Evolutionary conservation across 495 filamentous ascomycete genomes (phyloP).

Genomic region (Recurvomyces mirabilis): DNA sequence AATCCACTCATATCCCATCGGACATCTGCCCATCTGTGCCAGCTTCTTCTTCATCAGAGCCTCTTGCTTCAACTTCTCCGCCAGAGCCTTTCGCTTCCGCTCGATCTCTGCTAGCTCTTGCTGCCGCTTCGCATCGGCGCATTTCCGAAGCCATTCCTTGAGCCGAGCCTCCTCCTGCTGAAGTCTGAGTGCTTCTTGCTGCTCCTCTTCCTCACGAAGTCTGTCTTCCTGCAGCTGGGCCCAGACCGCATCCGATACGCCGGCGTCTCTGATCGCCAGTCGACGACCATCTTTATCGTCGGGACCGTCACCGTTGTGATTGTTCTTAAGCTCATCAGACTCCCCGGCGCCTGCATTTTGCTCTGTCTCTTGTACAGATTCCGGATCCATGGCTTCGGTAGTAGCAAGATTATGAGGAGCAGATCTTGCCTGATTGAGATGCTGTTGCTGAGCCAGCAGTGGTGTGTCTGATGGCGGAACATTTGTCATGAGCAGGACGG

Average conservation of each 20-base stretch:
- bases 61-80: slow-evolving; percentile 24
- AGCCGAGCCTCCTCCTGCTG: slow-evolving; percentile 8
- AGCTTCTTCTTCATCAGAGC: slow-evolving; percentile 24
- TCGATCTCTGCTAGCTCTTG: slow-evolving; percentile 29
- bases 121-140: slow-evolving; percentile 15
- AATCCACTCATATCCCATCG: slow-evolving; percentile 29
- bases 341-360: not conserved
- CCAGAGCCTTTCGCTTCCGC: slow-evolving; percentile 26
- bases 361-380: not conserved
- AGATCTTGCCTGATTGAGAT: not conserved
- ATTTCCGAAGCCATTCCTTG: slow-evolving; percentile 10
- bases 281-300: not conserved
- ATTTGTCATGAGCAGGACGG: too few relatives aligned
- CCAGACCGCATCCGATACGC: slow-evolving; percentile 16
- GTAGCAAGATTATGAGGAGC: not conserved
- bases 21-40: slow-evolving; percentile 27
- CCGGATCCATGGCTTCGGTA: not conserved
- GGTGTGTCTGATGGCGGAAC: too few relatives aligned
- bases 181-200: not conserved
- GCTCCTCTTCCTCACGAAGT: slow-evolving; percentile 4
- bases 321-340: not conserved
- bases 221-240: slow-evolving; percentile 15
- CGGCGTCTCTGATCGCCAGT: slow-evolving; percentile 6
- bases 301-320: not conserved
- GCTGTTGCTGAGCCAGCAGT: too few relatives aligned